Evolutionary conservation across 129 eudicot species (phyloP).

Genomic region (Daucus carota): DNA sequence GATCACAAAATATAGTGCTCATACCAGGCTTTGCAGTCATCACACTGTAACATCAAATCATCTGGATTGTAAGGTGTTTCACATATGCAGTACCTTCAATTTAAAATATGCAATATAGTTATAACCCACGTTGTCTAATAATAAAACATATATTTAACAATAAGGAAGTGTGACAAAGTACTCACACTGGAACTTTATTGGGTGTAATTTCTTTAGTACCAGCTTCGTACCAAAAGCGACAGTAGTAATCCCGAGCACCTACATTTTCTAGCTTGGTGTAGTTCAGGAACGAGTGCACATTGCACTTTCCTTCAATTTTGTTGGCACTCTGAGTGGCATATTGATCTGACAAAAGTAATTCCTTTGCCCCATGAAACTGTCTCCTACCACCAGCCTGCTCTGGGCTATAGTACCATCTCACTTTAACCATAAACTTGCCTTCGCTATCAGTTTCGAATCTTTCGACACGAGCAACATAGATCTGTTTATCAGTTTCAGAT

Average conservation of each 20-base stretch:
- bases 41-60: constrained; percentile 58
- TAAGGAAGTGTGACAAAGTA: neutral
- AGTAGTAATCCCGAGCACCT: constrained; percentile 52
- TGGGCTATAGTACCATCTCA: constrained; percentile 68
- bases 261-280: constrained; percentile 64
- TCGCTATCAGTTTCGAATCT: constrained; percentile 54
- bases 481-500: constrained; percentile 34
- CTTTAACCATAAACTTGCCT: constrained; percentile 39
- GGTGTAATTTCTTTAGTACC: constrained; percentile 50
- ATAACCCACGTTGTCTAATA: neutral
- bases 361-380: constrained; percentile 60
- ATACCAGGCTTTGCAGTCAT: constrained; percentile 60
- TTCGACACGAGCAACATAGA: constrained; percentile 67
- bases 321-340: constrained; percentile 57
- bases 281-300: constrained; percentile 56
- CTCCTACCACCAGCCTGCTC: constrained; percentile 71
- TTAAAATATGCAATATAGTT: neutral
- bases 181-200: constrained; percentile 54
- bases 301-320: constrained; percentile 60
- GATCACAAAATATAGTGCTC: neutral
- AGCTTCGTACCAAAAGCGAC: constrained; percentile 58
- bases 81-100: constrained; percentile 43
- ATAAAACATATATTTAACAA: neutral
- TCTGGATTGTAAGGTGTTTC: constrained; percentile 39
- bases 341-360: constrained; percentile 61